phyloP scores from a whole-genome alignment of 768 basidiomycete species.

The Mycena epipterygia region DNA sequence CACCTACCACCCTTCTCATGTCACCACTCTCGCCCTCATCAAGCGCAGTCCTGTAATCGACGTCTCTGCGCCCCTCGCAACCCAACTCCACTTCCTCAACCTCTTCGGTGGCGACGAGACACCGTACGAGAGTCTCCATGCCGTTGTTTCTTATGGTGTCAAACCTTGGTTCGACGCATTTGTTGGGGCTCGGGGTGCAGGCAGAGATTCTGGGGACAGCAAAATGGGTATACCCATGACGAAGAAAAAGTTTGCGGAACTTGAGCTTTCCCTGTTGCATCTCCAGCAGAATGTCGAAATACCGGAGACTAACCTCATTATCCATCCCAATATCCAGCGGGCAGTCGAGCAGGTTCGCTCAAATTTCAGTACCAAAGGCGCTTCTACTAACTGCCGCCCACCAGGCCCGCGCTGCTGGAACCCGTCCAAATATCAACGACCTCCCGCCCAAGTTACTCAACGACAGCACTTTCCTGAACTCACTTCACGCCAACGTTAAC shows the following conservation, averaged over 20 bases:
- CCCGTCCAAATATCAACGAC: conserved; percentile 81
- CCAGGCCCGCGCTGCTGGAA: conserved; percentile 64
- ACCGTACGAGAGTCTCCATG: conserved; percentile 96
- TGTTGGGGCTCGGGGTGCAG: conserved; percentile 83
- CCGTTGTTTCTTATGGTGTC: conserved; percentile 94
- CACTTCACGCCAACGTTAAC: conserved; percentile 94
- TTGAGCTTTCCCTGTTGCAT: conserved; percentile 93
- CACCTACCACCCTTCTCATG: conserved; percentile 82
- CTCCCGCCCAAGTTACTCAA: conserved; percentile 81
- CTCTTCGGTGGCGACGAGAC: conserved; percentile 91
- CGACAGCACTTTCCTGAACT: conserved; percentile 94
- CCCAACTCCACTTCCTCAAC: conserved; percentile 93
- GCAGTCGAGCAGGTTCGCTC: conserved; percentile 79
- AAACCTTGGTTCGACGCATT: conserved; percentile 99
- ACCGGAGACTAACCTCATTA: conserved; percentile 93
- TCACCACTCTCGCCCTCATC: conserved; percentile 93
- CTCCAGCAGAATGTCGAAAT: conserved; percentile 99
- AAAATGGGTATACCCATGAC: conserved; percentile 99
- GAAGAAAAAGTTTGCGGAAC: conserved; percentile 99
- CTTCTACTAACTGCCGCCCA: conserved; percentile 31
- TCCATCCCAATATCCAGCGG: conserved; percentile 90
- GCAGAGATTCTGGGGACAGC: conserved; percentile 78
- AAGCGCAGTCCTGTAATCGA: conserved; percentile 91
- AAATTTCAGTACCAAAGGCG: conserved; percentile 20
- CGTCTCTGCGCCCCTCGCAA: conserved; percentile 80